phyloP scores from a whole-genome alignment of 1,284 basidiomycete species.

The Testicularia cyperi region DNA sequence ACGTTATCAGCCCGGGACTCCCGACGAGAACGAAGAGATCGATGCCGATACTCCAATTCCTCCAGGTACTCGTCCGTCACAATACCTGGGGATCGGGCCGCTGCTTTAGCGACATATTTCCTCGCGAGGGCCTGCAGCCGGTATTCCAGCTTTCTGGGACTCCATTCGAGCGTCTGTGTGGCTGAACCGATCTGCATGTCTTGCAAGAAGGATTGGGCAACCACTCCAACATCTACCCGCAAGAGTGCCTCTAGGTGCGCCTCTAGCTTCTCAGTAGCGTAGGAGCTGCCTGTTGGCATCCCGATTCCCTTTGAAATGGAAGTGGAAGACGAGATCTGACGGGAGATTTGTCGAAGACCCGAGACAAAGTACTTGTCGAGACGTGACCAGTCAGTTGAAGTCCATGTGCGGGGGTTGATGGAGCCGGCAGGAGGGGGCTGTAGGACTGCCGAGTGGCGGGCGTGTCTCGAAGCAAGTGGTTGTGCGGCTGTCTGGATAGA shows the following conservation, averaged over 20 bases:
- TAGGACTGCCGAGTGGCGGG: slow-evolving; percentile 7
- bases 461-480: slow-evolving; percentile 2
- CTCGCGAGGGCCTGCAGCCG: slow-evolving; percentile 22
- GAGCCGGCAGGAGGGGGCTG: slow-evolving; percentile 1
- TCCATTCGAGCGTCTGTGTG: slow-evolving; percentile 8
- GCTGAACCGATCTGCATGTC: slow-evolving; percentile 5
- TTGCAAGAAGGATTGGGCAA: slow-evolving; percentile 8
- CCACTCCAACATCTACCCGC: neutral
- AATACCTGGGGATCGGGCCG: slow-evolving; percentile 5
- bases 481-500: too few species aligned
- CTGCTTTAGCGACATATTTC: slow-evolving; percentile 24
- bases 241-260: slow-evolving; percentile 12
- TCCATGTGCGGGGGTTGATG: slow-evolving; percentile 19
- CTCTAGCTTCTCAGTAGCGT: neutral
- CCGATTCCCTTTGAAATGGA: too few species aligned
- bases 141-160: slow-evolving; percentile 8
- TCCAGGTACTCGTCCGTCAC: neutral
- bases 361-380: slow-evolving; percentile 33
- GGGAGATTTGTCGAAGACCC: slow-evolving; percentile 12
- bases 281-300: too few species aligned
- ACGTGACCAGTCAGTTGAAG: slow-evolving; percentile 17
- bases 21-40: too few species aligned
- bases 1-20: too few species aligned
- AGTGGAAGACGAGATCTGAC: neutral
- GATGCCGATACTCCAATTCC: neutral